Base-by-base conservation (phyloP, 345 rosid species). In the Corymbia maculata region DNA sequence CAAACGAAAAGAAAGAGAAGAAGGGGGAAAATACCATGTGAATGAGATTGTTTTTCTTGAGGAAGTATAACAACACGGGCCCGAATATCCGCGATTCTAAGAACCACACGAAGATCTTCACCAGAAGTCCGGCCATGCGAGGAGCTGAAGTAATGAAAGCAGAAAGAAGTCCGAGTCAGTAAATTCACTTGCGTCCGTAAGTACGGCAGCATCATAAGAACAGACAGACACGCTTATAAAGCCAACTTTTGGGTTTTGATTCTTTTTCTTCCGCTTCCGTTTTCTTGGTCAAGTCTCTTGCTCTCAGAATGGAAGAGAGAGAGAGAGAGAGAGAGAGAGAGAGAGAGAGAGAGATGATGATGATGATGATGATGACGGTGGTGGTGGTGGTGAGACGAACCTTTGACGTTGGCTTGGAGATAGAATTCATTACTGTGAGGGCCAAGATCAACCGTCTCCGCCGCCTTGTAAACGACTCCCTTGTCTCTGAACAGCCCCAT, bases 41-140 rank as follows among this genome's bases (percentile, higher is more conserved):
- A 66, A 95, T 91, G 16, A 93, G 93, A 87, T 95, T 94, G 91
- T 93, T 91, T 85, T 91, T 88, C 95, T 94, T 94, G 89, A 95
- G 86, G 4, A 94, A 9, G 91, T 92, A 91, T 26, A 93, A n/a
- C 61, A 95, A 84, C 26, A 91, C 26, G 2, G 90, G 50, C 49
- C 98, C 96, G 49, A 95, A 55, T 6, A 94, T 88, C 59, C 88
- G 86, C 9, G 90, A 90, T 87, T 95, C 97, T 91, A 95, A 66
- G 80, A 94, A 90, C 98, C 98, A 94, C 85, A 89, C 94, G 44
- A 94, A 94, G 1, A 94, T 53, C 86, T 94, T 94, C 44, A 93
- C 95, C 64, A 94, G 87, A 85, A 95, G 89, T 87, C 98, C 97
- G 22, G 97, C 95, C 98, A 94, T 89, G 44, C 98, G 92, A 16